A percentile compares a stretch with the other conserved stretches of the same genome.
These are phyloP conservation scores for Aspergillus costaricaensis DNA, from an alignment of 2,329 filamentous ascomycete species.

Conservation along the genomic window DNA sequence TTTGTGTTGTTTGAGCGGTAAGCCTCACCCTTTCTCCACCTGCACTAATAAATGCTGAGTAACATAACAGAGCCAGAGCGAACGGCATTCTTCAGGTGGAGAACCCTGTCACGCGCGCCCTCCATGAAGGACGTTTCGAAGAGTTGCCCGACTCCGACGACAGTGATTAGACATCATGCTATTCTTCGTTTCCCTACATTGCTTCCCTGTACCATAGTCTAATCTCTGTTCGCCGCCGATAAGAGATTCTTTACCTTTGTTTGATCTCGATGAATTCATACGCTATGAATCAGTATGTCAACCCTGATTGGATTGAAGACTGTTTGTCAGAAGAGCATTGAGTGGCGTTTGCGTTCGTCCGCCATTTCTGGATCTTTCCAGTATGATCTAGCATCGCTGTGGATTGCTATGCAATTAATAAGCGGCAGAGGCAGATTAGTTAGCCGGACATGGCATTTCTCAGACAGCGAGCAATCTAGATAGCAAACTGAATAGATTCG, in stretches of 20 bases:
- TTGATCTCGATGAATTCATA: background rate
- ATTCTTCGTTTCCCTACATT: background rate
- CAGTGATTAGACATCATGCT: slow-evolving; percentile 29
- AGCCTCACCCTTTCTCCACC: slow-evolving; percentile 19
- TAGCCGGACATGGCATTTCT: background rate
- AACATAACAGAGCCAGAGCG: slow-evolving; percentile 59
- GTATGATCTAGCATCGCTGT: background rate
- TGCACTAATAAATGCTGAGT: slow-evolving; percentile 17
- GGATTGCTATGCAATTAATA: background rate
- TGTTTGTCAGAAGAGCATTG: background rate
- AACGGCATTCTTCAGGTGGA: slow-evolving; percentile 76
- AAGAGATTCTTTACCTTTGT: background rate
- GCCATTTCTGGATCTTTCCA: background rate
- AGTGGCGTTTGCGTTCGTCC: background rate
- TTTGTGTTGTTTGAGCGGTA: slow-evolving; percentile 90
- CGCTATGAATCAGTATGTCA: background rate
- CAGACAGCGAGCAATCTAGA: background rate
- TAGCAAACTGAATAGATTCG: too few species aligned
- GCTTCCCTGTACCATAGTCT: background rate
- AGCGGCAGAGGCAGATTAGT: background rate
- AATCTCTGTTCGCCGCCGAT: background rate
- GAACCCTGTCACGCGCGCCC: slow-evolving; percentile 73
- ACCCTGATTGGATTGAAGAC: background rate
- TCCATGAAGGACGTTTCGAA: slow-evolving; percentile 69
- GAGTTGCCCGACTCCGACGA: slow-evolving; percentile 62